Evolutionary conservation across 768 basidiomycete species (phyloP).

Genomic region (Mycena latifolia): DNA sequence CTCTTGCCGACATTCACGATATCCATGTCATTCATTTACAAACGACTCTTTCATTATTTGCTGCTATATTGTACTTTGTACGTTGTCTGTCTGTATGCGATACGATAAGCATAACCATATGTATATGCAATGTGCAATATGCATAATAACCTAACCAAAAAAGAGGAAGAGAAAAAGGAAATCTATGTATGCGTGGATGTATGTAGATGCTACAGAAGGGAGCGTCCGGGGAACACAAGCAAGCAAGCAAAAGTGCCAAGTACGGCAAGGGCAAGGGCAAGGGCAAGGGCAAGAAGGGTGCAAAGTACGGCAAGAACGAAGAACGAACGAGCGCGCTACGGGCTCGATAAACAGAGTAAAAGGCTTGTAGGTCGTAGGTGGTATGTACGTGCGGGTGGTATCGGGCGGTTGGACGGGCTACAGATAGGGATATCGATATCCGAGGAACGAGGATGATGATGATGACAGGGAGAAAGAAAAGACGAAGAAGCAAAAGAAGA

Average conservation of each 20-base stretch:
- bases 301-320: too few species aligned
- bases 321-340: constrained; percentile 28
- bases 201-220: constrained; percentile 34
- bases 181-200: constrained; percentile 25
- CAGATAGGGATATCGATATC: constrained; percentile 23
- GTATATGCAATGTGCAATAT: too few species aligned
- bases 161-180: neutral
- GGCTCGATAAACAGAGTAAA: constrained; percentile 38
- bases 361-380: constrained; percentile 31
- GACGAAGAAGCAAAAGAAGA: too few species aligned
- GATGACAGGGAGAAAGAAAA: too few species aligned
- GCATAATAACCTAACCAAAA: too few species aligned
- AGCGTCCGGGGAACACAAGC: constrained; percentile 27
- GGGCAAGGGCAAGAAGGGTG: neutral
- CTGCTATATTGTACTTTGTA: constrained; percentile 31
- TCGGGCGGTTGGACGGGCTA: constrained; percentile 29
- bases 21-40: neutral
- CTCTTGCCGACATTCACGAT: too few species aligned
- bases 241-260: too few species aligned
- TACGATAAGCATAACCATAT: too few species aligned
- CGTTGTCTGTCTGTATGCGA: neutral
- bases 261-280: neutral
- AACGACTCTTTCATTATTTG: constrained; percentile 11
- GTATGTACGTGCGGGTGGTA: constrained; percentile 35
- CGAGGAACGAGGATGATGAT: constrained; percentile 22